Evolutionary conservation across 108 stramenopile genomes (phyloP).

Genomic region (Nitzschia sp.): DNA sequence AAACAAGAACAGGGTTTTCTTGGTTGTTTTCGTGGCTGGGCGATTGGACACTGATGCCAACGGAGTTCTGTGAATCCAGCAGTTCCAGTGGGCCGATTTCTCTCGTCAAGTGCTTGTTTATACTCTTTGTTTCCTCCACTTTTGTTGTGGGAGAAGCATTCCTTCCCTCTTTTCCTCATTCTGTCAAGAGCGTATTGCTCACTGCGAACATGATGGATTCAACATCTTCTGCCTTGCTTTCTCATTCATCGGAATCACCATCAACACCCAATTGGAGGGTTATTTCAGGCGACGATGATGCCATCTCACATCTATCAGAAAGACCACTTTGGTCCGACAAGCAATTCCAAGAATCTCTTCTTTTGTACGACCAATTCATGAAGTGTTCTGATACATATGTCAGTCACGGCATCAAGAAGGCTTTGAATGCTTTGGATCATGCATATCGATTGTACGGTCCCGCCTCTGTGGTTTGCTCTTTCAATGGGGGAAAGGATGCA

Average conservation of each 20-base stretch:
- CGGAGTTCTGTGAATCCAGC: too few species aligned
- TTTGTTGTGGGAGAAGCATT: slow-evolving; percentile 10
- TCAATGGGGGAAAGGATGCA: slow-evolving; percentile 99
- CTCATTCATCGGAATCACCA: neutral
- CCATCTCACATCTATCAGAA: slow-evolving; percentile 20
- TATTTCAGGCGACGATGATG: slow-evolving; percentile 23
- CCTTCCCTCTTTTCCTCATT: neutral
- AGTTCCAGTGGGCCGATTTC: too few species aligned
- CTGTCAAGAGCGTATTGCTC: neutral
- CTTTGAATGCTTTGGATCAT: slow-evolving; percentile 67
- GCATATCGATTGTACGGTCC: slow-evolving; percentile 85
- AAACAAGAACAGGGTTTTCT: too few species aligned
- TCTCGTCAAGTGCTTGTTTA: neutral
- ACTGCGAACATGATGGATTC: neutral
- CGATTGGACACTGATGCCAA: too few species aligned
- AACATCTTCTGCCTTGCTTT: neutral
- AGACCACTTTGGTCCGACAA: slow-evolving; percentile 59
- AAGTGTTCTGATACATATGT: slow-evolving; percentile 62
- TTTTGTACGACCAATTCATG: slow-evolving; percentile 58
- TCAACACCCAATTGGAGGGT: slow-evolving; percentile 30
- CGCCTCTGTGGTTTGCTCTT: slow-evolving; percentile 74
- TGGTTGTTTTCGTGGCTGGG: too few species aligned
- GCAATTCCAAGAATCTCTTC: slow-evolving; percentile 56
- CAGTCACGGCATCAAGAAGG: slow-evolving; percentile 46
- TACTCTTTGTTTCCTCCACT: neutral